phyloP scores from a whole-genome alignment of 2,329 filamentous ascomycete genomes.

The Rhexocercosporidium sp. region DNA sequence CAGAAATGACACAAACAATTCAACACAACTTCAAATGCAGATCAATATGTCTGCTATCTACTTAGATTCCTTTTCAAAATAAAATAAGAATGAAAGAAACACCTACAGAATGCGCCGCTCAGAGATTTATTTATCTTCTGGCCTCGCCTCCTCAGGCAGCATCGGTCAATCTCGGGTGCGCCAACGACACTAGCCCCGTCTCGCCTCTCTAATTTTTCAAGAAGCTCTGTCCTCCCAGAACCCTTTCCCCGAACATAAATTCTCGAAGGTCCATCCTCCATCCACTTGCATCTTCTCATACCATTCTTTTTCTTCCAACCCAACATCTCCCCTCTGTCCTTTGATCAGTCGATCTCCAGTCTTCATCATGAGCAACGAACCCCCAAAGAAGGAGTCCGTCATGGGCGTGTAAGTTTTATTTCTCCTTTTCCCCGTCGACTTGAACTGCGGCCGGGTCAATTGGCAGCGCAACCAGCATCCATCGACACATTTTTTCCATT shows the following conservation, averaged over 20 bases:
- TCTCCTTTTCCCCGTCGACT: slow-evolving; percentile 38
- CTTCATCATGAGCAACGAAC: slow-evolving; percentile 53
- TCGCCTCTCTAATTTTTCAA: slow-evolving; percentile 23
- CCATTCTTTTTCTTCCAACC: slow-evolving; percentile 32
- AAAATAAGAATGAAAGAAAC: not conserved
- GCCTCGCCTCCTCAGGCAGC: slow-evolving; percentile 1
- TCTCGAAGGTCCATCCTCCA: slow-evolving; percentile 25
- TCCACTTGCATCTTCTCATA: slow-evolving; percentile 27
- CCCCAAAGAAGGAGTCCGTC: slow-evolving; percentile 60
- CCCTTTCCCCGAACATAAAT: slow-evolving; percentile 33
- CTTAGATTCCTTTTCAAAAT: not conserved
- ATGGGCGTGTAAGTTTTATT: slow-evolving; percentile 68
- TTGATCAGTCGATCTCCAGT: slow-evolving; percentile 44
- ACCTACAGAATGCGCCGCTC: not conserved
- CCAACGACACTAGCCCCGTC: not conserved
- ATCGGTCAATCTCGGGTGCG: slow-evolving; percentile 6
- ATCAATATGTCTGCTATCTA: not conserved
- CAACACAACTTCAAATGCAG: not conserved
- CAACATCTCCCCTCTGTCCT: slow-evolving; percentile 65
- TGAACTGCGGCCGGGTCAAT: slow-evolving; percentile 13
- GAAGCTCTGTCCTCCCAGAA: slow-evolving; percentile 21
- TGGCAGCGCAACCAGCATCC: slow-evolving; percentile 23
- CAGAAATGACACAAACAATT: not conserved
- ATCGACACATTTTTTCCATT: slow-evolving; percentile 32
- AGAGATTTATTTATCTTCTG: not conserved